Evolutionary conservation across 495 filamentous ascomycete species (phyloP).

Genomic region (Aspergillus saccharolyticus): DNA sequence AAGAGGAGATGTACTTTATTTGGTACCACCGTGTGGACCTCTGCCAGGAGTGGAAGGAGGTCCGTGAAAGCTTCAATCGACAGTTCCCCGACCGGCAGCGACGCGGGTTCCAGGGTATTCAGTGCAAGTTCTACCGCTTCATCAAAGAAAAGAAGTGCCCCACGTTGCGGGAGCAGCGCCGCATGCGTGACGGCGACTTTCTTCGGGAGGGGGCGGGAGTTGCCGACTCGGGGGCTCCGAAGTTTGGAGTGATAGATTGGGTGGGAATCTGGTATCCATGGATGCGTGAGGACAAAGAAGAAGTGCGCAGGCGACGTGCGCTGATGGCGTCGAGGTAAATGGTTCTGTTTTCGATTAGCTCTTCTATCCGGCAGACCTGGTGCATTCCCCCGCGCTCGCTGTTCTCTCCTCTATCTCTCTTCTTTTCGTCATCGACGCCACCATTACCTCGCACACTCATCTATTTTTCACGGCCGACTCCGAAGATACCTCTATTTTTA

Average conservation of each 20-base stretch:
- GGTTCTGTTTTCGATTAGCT: not conserved
- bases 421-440: not conserved
- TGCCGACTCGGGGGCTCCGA: conserved; percentile 16
- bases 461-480: conserved; percentile 1
- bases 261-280: conserved; percentile 40
- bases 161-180: conserved; percentile 39
- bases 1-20: conserved; percentile 52
- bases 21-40: conserved; percentile 54
- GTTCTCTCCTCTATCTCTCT: not conserved
- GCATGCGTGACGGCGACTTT: conserved; percentile 44
- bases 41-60: conserved; percentile 48
- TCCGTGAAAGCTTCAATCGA: conserved; percentile 45
- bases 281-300: conserved; percentile 32
- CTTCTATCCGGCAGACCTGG: not conserved
- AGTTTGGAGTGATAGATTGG: conserved; percentile 39
- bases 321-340: conserved; percentile 5
- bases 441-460: not conserved
- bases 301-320: conserved; percentile 17
- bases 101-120: conserved; percentile 46
- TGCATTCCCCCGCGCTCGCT: not conserved
- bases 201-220: conserved; percentile 27
- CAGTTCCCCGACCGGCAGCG: conserved; percentile 44
- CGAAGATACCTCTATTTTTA: conserved; percentile 3
- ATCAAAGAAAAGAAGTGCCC: conserved; percentile 46
- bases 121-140: conserved; percentile 53